Conservation (phyloP, 345 rosid species). For the Eucalyptus victrix region DNA sequence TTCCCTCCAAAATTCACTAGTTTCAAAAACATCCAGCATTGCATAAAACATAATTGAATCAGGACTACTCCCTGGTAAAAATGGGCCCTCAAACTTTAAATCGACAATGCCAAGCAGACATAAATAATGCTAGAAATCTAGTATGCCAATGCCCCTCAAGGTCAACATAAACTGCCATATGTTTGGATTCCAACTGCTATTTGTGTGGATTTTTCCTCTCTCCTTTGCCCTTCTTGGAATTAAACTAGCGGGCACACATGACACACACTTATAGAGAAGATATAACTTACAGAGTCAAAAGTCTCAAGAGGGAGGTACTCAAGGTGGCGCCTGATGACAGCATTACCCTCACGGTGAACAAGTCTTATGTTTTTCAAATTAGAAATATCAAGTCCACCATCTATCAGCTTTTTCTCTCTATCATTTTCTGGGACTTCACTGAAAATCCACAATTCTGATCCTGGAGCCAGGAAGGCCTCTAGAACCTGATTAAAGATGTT, state of each 20-base stretch:
- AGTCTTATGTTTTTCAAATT: constrained; percentile 54
- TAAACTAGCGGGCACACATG: neutral
- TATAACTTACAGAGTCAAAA: constrained; percentile 86
- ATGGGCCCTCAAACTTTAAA: neutral
- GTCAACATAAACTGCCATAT: neutral
- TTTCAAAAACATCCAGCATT: neutral
- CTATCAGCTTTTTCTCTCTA: constrained; percentile 71
- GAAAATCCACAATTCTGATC: constrained; percentile 94
- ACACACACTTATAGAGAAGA: neutral
- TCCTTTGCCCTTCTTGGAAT: neutral
- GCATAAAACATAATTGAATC: neutral
- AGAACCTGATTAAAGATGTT: constrained; percentile 39
- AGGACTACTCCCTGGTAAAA: neutral
- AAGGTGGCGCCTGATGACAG: constrained; percentile 74
- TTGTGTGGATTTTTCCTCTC: neutral
- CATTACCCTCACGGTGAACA: constrained; percentile 80
- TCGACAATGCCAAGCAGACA: neutral
- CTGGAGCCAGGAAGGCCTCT: constrained; percentile 82
- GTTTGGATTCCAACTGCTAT: neutral
- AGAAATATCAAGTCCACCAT: constrained; percentile 62
- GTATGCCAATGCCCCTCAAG: neutral
- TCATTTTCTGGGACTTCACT: constrained; percentile 79
- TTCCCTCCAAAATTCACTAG: neutral
- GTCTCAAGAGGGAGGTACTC: constrained; percentile 81
- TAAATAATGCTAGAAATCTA: neutral